Percentiles rank a stretch among this genome's conserved stretches.
Evolutionary conservation across 2,329 filamentous ascomycete genomes (phyloP).

Genomic region (Trichoderma asperellum): DNA sequence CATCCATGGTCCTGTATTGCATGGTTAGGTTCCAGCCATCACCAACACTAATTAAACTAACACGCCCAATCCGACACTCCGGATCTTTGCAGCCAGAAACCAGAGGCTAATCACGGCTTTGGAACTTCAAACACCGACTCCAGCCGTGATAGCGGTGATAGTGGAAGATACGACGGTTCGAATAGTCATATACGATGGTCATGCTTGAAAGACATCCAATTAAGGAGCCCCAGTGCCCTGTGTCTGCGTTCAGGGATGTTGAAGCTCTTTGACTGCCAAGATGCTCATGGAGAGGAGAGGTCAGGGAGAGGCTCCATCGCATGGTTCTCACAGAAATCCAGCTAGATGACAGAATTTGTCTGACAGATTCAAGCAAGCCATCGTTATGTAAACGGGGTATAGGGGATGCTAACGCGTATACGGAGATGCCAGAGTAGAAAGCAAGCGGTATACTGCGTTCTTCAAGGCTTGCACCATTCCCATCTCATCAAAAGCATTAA

Average conservation of each 20-base stretch:
- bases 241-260: background rate
- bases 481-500: conserved; percentile 9
- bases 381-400: background rate
- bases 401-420: background rate
- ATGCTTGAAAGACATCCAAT: background rate
- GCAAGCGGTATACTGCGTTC: background rate
- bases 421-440: background rate
- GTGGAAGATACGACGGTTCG: background rate
- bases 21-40: background rate
- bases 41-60: background rate
- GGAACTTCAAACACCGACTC: background rate
- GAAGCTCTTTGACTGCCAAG: background rate
- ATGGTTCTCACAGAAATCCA: background rate
- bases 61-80: background rate
- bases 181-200: background rate
- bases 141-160: background rate
- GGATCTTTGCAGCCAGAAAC: background rate
- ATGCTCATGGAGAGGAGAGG: background rate
- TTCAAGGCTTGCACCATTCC: background rate
- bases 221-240: background rate
- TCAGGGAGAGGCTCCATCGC: background rate
- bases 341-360: background rate
- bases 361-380: background rate
- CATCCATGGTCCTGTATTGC: background rate
- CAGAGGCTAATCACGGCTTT: conserved; percentile 12